phyloP scores from a whole-genome alignment of 805 yeast species.

The Kluyveromyces wickerhamii region DNA sequence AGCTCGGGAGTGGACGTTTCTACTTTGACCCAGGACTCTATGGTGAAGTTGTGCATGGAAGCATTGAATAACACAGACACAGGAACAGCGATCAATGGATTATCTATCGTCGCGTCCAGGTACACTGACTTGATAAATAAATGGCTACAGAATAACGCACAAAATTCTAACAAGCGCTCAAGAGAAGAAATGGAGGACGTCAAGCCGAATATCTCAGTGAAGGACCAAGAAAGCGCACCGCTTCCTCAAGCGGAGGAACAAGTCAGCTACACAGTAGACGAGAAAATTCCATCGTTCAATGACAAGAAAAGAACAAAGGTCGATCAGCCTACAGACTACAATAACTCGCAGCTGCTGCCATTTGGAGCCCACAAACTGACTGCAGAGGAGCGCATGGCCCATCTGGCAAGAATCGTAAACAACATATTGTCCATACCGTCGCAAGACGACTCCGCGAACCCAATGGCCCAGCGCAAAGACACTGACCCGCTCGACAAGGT shows the following conservation, averaged over 20 bases:
- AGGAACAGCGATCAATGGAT: constrained; percentile 50
- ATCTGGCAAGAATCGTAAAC: constrained; percentile 48
- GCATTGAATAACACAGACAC: constrained; percentile 53
- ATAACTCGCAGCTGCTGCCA: no score
- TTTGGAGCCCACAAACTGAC: constrained; percentile 44
- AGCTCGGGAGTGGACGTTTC: constrained; percentile 64
- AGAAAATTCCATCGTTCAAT: no score
- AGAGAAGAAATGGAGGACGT: constrained; percentile 3
- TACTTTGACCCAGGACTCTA: constrained; percentile 53
- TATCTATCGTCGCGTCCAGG: constrained; percentile 62
- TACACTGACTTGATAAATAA: constrained; percentile 41
- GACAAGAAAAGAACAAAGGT: no score
- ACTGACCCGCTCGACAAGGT: constrained; percentile 19
- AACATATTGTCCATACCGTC: constrained; percentile 7
- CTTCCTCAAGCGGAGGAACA: constrained; percentile 22
- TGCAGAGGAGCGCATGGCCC: constrained; percentile 47
- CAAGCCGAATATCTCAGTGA: constrained; percentile 5
- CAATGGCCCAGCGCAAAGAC: constrained; percentile 12
- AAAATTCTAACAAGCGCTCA: background rate
- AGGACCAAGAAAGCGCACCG: constrained; percentile 11
- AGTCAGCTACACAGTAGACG: no score
- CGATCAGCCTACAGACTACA: no score
- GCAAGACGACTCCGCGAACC: background rate
- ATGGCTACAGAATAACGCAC: constrained; percentile 10
- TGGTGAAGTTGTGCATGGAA: constrained; percentile 56